phyloP scores from a whole-genome alignment of 345 rosid species.

The Citrus sp. region DNA sequence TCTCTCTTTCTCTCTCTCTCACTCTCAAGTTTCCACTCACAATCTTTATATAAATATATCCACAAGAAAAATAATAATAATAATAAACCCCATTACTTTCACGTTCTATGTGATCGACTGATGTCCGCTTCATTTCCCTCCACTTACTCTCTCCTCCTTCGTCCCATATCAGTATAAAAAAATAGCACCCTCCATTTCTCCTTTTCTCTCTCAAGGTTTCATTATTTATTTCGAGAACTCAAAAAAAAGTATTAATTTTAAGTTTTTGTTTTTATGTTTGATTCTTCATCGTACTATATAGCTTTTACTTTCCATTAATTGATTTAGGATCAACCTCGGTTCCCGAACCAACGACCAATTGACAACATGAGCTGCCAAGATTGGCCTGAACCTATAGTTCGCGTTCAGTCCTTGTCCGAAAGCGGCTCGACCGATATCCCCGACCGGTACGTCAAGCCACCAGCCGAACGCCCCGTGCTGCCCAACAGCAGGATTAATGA shows the following conservation, averaged over 20 bases:
- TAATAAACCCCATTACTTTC: slow-evolving; percentile 22
- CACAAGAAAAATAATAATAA: no score
- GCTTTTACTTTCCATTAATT: neutral
- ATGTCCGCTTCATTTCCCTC: slow-evolving; percentile 2
- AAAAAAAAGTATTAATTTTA: neutral
- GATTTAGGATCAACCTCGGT: slow-evolving; percentile 10
- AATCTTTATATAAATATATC: neutral
- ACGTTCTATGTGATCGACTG: slow-evolving; percentile 28
- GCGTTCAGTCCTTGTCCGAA: slow-evolving; percentile 86
- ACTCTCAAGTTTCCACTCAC: neutral
- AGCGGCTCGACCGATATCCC: slow-evolving; percentile 50
- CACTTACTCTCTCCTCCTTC: slow-evolving; percentile 4
- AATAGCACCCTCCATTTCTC: slow-evolving; percentile 12
- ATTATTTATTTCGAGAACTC: neutral
- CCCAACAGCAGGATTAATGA: neutral
- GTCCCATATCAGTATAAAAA: slow-evolving; percentile 17
- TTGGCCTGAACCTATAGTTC: slow-evolving; percentile 96
- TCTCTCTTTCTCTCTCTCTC: neutral
- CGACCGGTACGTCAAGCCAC: slow-evolving; percentile 67
- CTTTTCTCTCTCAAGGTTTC: neutral
- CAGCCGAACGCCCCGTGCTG: slow-evolving; percentile 48
- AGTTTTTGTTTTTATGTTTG: neutral
- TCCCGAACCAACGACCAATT: neutral
- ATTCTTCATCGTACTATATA: neutral
- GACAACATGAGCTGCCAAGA: slow-evolving; percentile 50